Base-by-base conservation (phyloP, 305 asterid species). In the Fraxinus albicans region DNA sequence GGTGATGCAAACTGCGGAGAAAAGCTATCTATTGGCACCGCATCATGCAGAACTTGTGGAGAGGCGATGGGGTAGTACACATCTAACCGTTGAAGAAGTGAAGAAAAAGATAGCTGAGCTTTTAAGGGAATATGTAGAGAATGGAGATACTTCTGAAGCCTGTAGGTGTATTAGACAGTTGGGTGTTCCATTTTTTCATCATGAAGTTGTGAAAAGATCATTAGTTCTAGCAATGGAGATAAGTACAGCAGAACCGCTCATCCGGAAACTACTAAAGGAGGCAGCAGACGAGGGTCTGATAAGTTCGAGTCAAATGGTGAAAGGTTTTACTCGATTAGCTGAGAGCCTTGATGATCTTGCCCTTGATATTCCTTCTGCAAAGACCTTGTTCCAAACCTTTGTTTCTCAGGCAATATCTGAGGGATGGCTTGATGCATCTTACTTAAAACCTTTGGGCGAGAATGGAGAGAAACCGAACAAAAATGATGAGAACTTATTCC, bases 11-110 rank as follows among this genome's bases (percentile, higher is more conserved):
- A 91, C 89, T 65, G 95, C 97, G 15, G 98, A 94, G 88, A 94
- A 92, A 83, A 94, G 95, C 92, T 94, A 94, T 85, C 96, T 94
- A 67, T 89, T 91, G 17, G 97, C 98, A 47, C 97, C 98, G 21
- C 97, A 94, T 84, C 98, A 94, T 82, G 98, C 98, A 1, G 98
- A 94, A 87, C 97, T 94, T 36, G 93, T 94, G 8, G 98, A 92
- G 81, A 86, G 93, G 84, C 90, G 96, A 34, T 94, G 98, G 98
- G 98, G 98, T 80, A 92, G 94, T 81, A 94, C 98, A 23, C 98
- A 91, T 82, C 86, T 91, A 74, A 89, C 97, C 8, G 94, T 91
- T n/a, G 98, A 94, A 82, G 97, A 91, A 84, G 97, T 92, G 81
- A 94, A 92, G 92, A 91, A 86, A 86, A 91, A 91, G 86, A 94